phyloP scores from a whole-genome alignment of 2,329 filamentous ascomycete genomes.

The Blastomyces parvus region DNA sequence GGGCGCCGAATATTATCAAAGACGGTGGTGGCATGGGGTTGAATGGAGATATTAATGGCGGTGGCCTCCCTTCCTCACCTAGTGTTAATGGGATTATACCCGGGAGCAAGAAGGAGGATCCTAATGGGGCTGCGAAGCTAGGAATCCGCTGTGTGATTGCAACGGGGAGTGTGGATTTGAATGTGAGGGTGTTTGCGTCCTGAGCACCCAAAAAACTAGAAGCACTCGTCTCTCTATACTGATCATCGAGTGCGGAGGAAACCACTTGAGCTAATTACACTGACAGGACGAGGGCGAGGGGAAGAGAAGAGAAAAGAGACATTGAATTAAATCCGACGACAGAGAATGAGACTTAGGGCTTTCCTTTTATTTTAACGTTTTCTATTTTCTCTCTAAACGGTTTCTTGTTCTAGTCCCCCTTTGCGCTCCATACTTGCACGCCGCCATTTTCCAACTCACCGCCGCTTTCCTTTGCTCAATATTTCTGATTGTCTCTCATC shows the following conservation, averaged over 20 bases:
- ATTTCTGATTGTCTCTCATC: background rate
- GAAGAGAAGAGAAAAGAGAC: background rate
- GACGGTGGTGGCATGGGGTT: constrained; percentile 35
- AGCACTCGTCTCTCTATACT: background rate
- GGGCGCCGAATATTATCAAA: constrained; percentile 69
- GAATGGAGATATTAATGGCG: constrained; percentile 16
- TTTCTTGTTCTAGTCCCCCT: background rate
- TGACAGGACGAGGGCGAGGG: background rate
- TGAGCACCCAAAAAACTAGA: constrained; percentile 17
- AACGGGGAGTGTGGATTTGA: constrained; percentile 75
- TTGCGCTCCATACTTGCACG: too few species aligned
- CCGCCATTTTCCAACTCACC: background rate
- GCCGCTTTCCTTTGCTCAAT: background rate
- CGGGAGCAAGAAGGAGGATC: constrained; percentile 41
- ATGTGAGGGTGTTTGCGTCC: constrained; percentile 66
- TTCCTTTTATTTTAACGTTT: background rate
- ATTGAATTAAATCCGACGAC: background rate
- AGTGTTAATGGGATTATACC: constrained; percentile 27
- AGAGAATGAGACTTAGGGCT: background rate
- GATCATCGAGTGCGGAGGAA: background rate
- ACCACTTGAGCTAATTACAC: background rate
- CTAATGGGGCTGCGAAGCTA: constrained; percentile 45
- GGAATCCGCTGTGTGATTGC: constrained; percentile 78
- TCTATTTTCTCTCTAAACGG: background rate
- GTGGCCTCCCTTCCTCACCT: constrained; percentile 16